Conservation (phyloP, 768 basidiomycete genomes). For the Lactarius hengduanensis region DNA sequence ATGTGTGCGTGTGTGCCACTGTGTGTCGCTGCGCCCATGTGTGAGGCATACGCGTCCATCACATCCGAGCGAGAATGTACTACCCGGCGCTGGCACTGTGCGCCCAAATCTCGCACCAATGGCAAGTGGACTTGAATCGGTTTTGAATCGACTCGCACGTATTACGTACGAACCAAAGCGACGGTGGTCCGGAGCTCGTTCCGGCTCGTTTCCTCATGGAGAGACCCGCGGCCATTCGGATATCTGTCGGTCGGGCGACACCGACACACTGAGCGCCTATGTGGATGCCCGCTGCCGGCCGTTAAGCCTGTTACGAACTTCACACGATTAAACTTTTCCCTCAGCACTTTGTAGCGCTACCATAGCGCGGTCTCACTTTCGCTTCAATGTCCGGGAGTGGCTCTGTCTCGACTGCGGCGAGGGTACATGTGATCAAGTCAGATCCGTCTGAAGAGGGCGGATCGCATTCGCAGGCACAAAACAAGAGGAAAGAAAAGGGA, state of each 20-base stretch:
- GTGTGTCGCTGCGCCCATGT: not conserved
- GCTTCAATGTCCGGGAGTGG: not conserved
- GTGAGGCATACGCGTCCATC: not conserved
- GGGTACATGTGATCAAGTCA: conserved; percentile 4
- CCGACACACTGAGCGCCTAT: not conserved
- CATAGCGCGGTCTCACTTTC: not conserved
- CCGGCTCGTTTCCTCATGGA: not conserved
- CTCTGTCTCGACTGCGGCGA: not conserved
- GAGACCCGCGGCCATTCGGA: not conserved
- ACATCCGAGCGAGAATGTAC: not conserved
- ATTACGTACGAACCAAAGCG: not conserved
- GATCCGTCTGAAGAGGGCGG: not conserved
- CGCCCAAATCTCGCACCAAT: not conserved
- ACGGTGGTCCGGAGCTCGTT: not conserved
- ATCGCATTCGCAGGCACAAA: not conserved
- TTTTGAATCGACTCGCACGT: not conserved
- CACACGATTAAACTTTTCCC: not conserved
- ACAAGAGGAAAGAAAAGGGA: too few species aligned
- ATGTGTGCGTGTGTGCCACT: not conserved
- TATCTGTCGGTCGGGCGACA: not conserved
- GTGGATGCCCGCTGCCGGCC: not conserved
- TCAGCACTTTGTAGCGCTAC: not conserved
- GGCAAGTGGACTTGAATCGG: not conserved
- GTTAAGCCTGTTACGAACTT: not conserved
- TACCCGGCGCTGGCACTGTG: not conserved